Evolutionary conservation across 306 rosid species (phyloP), one percentile per base, ranked within the genome.

Genomic region (Rosa lucieae): DNA sequence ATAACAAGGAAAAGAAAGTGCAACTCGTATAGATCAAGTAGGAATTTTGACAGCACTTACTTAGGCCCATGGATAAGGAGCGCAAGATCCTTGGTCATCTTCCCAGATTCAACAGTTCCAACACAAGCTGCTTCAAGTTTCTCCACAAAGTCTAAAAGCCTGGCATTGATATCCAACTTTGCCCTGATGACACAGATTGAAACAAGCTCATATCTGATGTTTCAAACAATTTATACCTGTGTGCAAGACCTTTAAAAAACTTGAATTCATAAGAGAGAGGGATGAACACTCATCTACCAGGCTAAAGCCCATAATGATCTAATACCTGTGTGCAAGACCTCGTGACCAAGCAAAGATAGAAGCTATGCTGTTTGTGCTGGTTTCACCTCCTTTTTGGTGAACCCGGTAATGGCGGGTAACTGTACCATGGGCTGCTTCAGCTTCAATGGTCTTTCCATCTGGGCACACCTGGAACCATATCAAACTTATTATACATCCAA

Each of bases 381-480:
- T 94, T 92, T 94, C 99, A 73, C 97, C 95, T 56, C 97, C 97
- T 79, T 88, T 86, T 76, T 92, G 97, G 76, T 91, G 93, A 83
- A 94, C 97, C 56, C 94, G 83, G 67, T 37, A 94, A 84, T 94
- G 97, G 35, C 94, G 88, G 11, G 99, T 94, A 59, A 94, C 97
- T 29, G 99, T 94, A 61, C 99, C 97, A 86, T 94, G 98, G 72
- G 98, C 98, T 39, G 97, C 98, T 87, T 94, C 98, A 63, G 98
- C 94, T 86, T 94, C 97, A 67, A 94, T 92, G 75, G 99, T 94
- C 88, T 91, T 94, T 74, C 99, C 97, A 85, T 94, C 97, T 1
- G 94, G 97, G 86, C 99, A 92, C 55, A 94, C 88, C 97, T 94
- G 82, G 67, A 79, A 80, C 53, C 63, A 75, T 84, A 72, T n/a